These are phyloP conservation scores for Wickerhamiella nectarea DNA, from an alignment of 805 yeast genomes.

Conservation along the genomic window DNA sequence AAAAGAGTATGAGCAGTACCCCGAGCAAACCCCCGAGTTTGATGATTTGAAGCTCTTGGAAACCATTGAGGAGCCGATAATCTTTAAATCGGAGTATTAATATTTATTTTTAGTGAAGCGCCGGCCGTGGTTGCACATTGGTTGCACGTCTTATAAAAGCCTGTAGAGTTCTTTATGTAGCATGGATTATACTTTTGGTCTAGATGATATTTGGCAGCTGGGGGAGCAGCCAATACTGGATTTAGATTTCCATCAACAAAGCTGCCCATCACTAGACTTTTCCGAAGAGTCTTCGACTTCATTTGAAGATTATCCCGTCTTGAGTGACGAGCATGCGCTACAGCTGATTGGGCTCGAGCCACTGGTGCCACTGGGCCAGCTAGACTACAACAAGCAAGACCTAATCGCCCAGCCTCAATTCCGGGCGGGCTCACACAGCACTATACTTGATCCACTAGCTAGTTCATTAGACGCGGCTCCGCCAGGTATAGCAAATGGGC, in stretches of 20 bases:
- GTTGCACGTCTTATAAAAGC: neutral
- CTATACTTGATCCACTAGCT: too few species aligned
- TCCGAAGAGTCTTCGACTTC: neutral
- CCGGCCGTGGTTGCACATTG: constrained; percentile 5
- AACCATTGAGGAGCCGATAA: constrained; percentile 6
- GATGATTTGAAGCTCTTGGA: constrained; percentile 4
- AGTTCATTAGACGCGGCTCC: too few species aligned
- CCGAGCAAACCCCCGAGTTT: constrained; percentile 7
- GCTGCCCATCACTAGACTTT: neutral
- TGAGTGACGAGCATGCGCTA: neutral
- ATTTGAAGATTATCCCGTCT: neutral
- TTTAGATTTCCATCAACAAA: neutral
- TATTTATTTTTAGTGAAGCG: too few species aligned
- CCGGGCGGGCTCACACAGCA: too few species aligned
- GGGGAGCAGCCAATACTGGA: too few species aligned
- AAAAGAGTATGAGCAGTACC: constrained; percentile 2
- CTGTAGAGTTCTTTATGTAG: neutral
- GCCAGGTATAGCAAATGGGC: too few species aligned
- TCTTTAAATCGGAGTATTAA: constrained; percentile 2
- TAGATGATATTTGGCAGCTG: constrained; percentile 1
- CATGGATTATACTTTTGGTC: neutral
- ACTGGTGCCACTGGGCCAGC: too few species aligned
- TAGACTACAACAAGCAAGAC: too few species aligned
- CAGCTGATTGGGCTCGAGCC: neutral
- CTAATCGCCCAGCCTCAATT: too few species aligned